Percentiles rank a stretch among this genome's conserved stretches.
Evolutionary conservation across 148 eudicot genomes (phyloP).

Genomic region (Pouteria glomerata): DNA sequence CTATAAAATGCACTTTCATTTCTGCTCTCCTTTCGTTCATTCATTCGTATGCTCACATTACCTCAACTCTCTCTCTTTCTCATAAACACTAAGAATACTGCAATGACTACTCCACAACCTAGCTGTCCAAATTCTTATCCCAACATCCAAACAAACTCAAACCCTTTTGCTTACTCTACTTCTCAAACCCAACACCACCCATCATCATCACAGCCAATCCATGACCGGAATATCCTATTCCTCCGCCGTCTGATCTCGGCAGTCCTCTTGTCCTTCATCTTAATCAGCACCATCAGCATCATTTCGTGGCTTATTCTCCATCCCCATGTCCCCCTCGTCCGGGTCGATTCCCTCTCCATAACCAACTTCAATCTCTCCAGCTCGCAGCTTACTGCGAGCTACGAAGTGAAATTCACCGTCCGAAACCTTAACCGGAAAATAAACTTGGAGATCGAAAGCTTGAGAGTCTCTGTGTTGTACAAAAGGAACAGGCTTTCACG

Average conservation of each 20-base stretch:
- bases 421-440: neutral
- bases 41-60: too few species aligned
- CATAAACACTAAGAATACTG: neutral
- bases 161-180: neutral
- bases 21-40: too few species aligned
- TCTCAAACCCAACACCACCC: neutral
- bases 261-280: neutral
- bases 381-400: neutral
- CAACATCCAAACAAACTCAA: neutral
- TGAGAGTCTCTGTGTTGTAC: neutral
- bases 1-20: too few species aligned
- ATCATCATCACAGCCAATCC: neutral
- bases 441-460: neutral
- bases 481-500: neutral
- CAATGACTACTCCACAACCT: neutral
- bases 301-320: neutral
- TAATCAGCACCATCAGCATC: neutral
- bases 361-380: neutral
- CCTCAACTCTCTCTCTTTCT: neutral
- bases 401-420: neutral
- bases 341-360: neutral
- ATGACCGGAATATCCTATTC: neutral
- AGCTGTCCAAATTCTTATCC: neutral
- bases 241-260: slow-evolving; percentile 5
- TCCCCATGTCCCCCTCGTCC: neutral